phyloP scores from a whole-genome alignment of 805 yeast genomes.

The Candida sanyiensis region DNA sequence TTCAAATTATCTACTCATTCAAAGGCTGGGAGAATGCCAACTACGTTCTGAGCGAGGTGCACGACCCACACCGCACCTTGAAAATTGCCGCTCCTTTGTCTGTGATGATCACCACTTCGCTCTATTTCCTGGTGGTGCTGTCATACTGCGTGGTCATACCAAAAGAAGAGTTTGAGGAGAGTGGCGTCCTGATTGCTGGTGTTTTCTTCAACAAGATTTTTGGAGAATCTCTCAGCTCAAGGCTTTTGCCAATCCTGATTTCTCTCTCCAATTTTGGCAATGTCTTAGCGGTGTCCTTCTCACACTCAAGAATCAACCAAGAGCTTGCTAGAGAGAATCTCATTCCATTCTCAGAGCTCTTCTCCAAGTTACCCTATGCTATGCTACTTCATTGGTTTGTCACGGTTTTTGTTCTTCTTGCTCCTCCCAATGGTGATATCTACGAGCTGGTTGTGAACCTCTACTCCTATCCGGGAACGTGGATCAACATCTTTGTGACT shows the following conservation, averaged over 20 bases:
- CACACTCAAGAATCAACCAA: slow-evolving; percentile 53
- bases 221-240: slow-evolving; percentile 46
- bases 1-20: slow-evolving; percentile 57
- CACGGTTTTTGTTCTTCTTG: slow-evolving; percentile 45
- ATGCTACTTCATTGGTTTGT: slow-evolving; percentile 50
- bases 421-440: slow-evolving; percentile 58
- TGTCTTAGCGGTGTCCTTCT: slow-evolving; percentile 57
- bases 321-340: slow-evolving; percentile 47
- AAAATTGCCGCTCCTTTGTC: slow-evolving; percentile 59
- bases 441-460: slow-evolving; percentile 59
- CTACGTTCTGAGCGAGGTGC: slow-evolving; percentile 53
- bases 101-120: slow-evolving; percentile 43
- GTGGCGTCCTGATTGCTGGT: slow-evolving; percentile 64
- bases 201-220: slow-evolving; percentile 51
- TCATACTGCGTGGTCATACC: slow-evolving; percentile 46
- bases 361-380: slow-evolving; percentile 41
- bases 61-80: slow-evolving; percentile 50
- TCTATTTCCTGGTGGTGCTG: slow-evolving; percentile 51
- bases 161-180: slow-evolving; percentile 39
- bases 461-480: slow-evolving; percentile 59
- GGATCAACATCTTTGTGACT: slow-evolving; percentile 49
- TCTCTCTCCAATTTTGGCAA: slow-evolving; percentile 60
- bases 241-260: slow-evolving; percentile 50
- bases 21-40: slow-evolving; percentile 71
- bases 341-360: slow-evolving; percentile 44